Evolutionary conservation across 192 early-diverging fungal genomes (phyloP).

Genomic region (Coemansia sp.): DNA sequence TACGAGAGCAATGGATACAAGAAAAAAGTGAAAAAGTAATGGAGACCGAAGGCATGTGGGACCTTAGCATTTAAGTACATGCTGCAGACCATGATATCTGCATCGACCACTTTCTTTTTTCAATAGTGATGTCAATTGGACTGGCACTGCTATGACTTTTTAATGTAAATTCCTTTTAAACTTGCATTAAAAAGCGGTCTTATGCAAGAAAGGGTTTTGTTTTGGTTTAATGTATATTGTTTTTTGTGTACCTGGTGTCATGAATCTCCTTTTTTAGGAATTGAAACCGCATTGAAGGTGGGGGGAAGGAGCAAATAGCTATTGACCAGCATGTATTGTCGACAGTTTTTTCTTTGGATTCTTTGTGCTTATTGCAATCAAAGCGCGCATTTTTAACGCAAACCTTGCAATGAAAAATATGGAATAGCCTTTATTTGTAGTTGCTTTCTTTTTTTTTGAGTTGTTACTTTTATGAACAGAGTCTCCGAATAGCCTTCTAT

Average conservation of each 20-base stretch:
- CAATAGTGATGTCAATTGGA: not conserved
- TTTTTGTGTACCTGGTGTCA: constrained; percentile 2
- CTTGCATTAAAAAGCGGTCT: not conserved
- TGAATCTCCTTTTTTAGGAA: constrained; percentile 5
- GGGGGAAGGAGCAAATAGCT: not conserved
- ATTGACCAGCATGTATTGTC: not conserved
- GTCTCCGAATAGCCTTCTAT: not conserved
- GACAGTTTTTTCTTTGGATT: not conserved
- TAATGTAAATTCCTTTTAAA: not conserved
- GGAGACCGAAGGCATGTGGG: not conserved
- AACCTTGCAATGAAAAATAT: not conserved
- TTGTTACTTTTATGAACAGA: not conserved
- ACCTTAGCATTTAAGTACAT: not conserved
- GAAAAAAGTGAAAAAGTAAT: not conserved
- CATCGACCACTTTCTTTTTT: not conserved
- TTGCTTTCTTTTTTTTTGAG: not conserved
- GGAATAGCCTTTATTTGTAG: not conserved
- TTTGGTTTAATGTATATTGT: not conserved
- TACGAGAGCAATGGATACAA: not conserved
- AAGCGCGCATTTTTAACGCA: not conserved
- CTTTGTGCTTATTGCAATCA: constrained; percentile 9
- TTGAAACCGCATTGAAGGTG: not conserved
- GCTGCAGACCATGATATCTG: not conserved
- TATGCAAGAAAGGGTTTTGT: not conserved
- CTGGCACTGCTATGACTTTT: not conserved